Evolutionary conservation across 331 rosid genomes (phyloP).

Genomic region (Acacia concinna): DNA sequence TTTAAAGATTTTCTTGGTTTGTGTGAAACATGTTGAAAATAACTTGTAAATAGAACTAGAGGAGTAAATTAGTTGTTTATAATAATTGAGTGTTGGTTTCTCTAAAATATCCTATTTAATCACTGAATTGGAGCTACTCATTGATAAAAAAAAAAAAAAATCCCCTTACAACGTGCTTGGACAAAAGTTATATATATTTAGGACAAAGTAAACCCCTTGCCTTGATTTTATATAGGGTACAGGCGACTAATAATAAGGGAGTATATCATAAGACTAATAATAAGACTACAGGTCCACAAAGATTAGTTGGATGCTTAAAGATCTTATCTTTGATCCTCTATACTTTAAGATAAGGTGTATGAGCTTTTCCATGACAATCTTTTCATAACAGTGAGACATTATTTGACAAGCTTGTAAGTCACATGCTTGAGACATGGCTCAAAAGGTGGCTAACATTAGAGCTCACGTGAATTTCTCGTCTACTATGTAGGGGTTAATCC

Average conservation of each 20-base stretch:
- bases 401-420: constrained; percentile 46
- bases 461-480: constrained; percentile 45
- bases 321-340: constrained; percentile 60
- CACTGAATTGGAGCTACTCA: too few species aligned
- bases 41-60: too few species aligned
- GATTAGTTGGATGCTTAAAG: constrained; percentile 10
- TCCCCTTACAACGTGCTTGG: not conserved
- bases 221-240: not conserved
- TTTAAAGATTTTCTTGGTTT: too few species aligned
- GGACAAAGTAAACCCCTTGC: not conserved
- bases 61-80: too few species aligned
- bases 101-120: too few species aligned
- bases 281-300: constrained; percentile 43
- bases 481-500: constrained; percentile 22
- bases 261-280: not conserved
- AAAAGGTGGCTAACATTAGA: constrained; percentile 1
- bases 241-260: not conserved
- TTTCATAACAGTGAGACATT: constrained; percentile 50
- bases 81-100: too few species aligned
- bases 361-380: constrained; percentile 45
- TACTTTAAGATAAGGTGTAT: constrained; percentile 52
- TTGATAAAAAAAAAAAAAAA: too few species aligned
- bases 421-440: constrained; percentile 36
- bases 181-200: too few species aligned
- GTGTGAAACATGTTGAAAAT: too few species aligned